Evolutionary conservation across 352 stramenopile species (phyloP), one percentile per base, ranked within the genome.

Genomic region (Phytophthora parvispora): DNA sequence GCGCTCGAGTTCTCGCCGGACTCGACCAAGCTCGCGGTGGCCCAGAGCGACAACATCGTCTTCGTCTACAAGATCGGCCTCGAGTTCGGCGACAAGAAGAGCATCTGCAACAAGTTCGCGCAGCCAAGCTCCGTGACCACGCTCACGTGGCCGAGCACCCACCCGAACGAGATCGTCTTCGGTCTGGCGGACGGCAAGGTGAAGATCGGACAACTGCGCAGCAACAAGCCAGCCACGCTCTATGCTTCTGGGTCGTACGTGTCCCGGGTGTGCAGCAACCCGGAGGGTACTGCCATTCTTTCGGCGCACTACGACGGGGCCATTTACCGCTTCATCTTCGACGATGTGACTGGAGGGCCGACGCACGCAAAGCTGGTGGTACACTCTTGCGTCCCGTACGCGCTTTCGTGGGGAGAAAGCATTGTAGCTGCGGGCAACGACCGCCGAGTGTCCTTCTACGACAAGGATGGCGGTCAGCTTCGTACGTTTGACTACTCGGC

Each of bases 31-130:
- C 90, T 99, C 31, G 96, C 96, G 25, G 89, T 99, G n/a, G 96
- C 96, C 1, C 96, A 99, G 78, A 97, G 84, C 69, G 96, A 99
- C 83, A 98, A 98, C 77, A 98, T 99, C 60, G 91, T 99, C 6
- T 99, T 99, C 70, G 95, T 99, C 53, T 99, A 99, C 81, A 98
- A 98, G 77, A 92, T 98, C 48, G 92, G 95, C 0, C 60, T 97
- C 25, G 94, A 98, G 31, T 98, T 92, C 91, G 89, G 89, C 15
- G 95, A 98, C 72, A 98, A 98, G 75, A 99, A 99, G 74, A 97
- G 83, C 74, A 98, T 99, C 47, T 98, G 95, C 80, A 98, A 99
- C 84, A 98, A 98, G 76, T 99, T 99, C 62, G 74, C 81, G 5
- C 92, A 97, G 72, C 78, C 72, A 31, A 79, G 75, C 53, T 91